These are phyloP conservation scores for Sporothrix curviconia DNA, from an alignment of 2,329 filamentous ascomycete genomes.

Conservation along the genomic window DNA sequence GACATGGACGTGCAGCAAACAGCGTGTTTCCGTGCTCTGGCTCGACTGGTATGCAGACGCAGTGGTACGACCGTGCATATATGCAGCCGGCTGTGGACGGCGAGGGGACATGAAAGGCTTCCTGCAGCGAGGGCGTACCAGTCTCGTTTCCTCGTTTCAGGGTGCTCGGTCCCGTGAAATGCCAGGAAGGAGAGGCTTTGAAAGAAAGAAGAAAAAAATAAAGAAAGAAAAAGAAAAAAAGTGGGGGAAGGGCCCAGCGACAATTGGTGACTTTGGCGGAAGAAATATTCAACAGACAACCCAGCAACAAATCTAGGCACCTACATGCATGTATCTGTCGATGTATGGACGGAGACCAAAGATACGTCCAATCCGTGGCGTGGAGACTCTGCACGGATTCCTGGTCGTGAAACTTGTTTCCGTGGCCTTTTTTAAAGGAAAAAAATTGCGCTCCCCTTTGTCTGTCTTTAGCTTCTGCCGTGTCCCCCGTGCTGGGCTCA, in stretches of 20 bases:
- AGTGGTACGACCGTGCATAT: neutral
- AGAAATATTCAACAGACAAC: no score
- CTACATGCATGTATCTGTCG: no score
- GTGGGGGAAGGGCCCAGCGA: no score
- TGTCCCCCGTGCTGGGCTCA: neutral
- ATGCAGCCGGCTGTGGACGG: no score
- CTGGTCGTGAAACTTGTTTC: neutral
- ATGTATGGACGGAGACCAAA: no score
- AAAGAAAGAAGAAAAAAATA: neutral
- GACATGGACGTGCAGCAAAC: no score
- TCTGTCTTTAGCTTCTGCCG: neutral
- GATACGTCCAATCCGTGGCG: no score
- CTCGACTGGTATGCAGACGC: neutral
- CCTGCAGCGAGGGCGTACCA: neutral
- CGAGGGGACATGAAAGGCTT: slow-evolving; percentile 3
- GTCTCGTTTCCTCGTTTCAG: slow-evolving; percentile 3
- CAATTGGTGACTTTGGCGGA: no score
- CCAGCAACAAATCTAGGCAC: no score
- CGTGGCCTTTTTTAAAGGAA: neutral
- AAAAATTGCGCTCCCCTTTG: neutral
- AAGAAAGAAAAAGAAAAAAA: neutral
- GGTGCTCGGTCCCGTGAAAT: no score
- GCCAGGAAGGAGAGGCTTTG: neutral
- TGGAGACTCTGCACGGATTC: no score
- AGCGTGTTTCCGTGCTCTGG: no score